phyloP scores from a whole-genome alignment of 2,329 filamentous ascomycete genomes.

The Talaromyces sp. region DNA sequence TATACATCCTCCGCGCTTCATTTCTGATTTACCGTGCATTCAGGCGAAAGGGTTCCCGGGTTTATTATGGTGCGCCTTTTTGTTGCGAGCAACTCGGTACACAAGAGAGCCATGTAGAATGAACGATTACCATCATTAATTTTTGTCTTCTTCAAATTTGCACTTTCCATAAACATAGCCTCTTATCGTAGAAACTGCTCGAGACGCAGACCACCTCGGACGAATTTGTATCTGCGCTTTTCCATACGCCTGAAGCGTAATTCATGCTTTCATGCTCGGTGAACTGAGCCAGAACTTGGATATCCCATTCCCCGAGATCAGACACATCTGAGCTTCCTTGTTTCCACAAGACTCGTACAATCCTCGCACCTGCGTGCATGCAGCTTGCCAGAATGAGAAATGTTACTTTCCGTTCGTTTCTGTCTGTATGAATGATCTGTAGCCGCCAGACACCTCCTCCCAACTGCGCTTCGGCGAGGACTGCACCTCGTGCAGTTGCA shows the following conservation, averaged over 20 bases:
- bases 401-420: constrained; percentile 16
- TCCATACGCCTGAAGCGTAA: constrained; percentile 68
- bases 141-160: constrained; percentile 14
- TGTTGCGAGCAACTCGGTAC: background rate
- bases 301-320: constrained; percentile 48
- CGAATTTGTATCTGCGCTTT: constrained; percentile 6
- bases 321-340: constrained; percentile 30
- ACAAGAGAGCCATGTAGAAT: constrained; percentile 1
- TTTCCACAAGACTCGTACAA: constrained; percentile 48
- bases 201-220: constrained; percentile 34
- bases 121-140: background rate
- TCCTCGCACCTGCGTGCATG: constrained; percentile 80
- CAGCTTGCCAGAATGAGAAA: constrained; percentile 73
- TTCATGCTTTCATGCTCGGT: constrained; percentile 93
- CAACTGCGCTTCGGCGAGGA: constrained; percentile 63
- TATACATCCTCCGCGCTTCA: background rate
- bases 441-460: constrained; percentile 85
- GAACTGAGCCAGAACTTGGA: constrained; percentile 66
- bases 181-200: constrained; percentile 53
- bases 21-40: constrained; percentile 3
- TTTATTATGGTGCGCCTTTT: background rate
- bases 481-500: constrained; percentile 33
- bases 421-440: constrained; percentile 45
- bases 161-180: constrained; percentile 46
- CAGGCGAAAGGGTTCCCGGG: background rate